Evolutionary conservation across 2,329 filamentous ascomycete genomes (phyloP).

Genomic region (Diaporthe sp.): DNA sequence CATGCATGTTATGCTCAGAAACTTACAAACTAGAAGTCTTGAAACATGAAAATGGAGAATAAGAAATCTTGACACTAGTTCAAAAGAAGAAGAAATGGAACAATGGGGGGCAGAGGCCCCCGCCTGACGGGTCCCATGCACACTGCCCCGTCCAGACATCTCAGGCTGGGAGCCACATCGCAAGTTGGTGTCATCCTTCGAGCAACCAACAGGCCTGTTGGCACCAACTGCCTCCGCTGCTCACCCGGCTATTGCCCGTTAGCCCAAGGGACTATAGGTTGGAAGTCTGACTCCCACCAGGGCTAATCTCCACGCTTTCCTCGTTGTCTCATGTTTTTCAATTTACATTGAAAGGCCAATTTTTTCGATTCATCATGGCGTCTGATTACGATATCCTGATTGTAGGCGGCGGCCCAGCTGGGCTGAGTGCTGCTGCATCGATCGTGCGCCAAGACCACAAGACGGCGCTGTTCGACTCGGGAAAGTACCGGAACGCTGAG

Average conservation of each 20-base stretch:
- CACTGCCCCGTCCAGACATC: not conserved
- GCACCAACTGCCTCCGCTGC: not conserved
- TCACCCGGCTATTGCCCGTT: too few relatives aligned
- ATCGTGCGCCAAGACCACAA: constrained; percentile 64
- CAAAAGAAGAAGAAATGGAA: too few relatives aligned
- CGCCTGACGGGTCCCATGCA: not conserved
- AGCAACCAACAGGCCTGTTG: not conserved
- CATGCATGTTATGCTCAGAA: too few relatives aligned
- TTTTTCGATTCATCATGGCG: not conserved
- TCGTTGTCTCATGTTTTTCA: not conserved
- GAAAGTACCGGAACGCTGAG: constrained; percentile 62
- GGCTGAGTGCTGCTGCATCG: constrained; percentile 60
- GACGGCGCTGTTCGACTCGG: constrained; percentile 63
- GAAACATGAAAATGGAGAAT: too few relatives aligned
- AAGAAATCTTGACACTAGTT: too few relatives aligned
- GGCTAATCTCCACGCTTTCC: not conserved
- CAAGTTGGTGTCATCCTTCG: not conserved
- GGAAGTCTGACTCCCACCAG: not conserved
- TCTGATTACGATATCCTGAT: constrained; percentile 54
- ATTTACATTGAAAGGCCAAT: too few relatives aligned
- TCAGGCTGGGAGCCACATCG: not conserved
- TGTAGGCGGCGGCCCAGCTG: constrained; percentile 66
- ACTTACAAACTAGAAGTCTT: too few relatives aligned
- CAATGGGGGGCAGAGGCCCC: too few relatives aligned
- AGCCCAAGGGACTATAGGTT: not conserved